A percentile compares a stretch with the other conserved stretches of the same genome.
Evolutionary conservation across 2,329 filamentous ascomycete species (phyloP).

Genomic region (Aquanectria penicillioides): DNA sequence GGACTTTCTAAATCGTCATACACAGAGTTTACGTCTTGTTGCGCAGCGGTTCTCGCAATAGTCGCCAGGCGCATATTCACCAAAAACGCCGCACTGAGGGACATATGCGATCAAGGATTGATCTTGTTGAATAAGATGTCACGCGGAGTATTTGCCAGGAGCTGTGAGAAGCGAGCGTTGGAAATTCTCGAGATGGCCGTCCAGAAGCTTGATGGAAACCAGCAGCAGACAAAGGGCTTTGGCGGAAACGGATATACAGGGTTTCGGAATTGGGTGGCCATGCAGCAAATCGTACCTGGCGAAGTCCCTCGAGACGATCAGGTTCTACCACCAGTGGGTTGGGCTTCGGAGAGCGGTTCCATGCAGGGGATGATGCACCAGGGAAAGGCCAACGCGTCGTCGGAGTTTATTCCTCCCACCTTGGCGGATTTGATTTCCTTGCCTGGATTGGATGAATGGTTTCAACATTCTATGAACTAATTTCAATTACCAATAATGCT

Average conservation of each 20-base stretch:
- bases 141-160: slow-evolving; percentile 20
- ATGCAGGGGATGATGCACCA: background rate
- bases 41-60: slow-evolving; percentile 28
- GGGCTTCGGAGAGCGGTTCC: background rate
- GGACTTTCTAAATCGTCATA: slow-evolving; percentile 35
- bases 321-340: background rate
- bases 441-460: slow-evolving; percentile 25
- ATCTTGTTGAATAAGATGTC: slow-evolving; percentile 27
- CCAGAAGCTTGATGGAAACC: slow-evolving; percentile 6
- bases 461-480: background rate
- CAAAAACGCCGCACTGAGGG: background rate
- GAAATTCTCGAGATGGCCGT: slow-evolving; percentile 25
- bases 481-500: too few relatives aligned
- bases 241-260: slow-evolving; percentile 27
- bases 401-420: slow-evolving; percentile 7
- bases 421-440: slow-evolving; percentile 21
- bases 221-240: background rate
- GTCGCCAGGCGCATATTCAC: slow-evolving; percentile 24
- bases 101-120: slow-evolving; percentile 24
- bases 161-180: slow-evolving; percentile 20
- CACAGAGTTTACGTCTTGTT: slow-evolving; percentile 33
- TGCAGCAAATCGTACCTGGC: slow-evolving; percentile 29
- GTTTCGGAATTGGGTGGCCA: slow-evolving; percentile 34
- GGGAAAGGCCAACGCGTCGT: background rate
- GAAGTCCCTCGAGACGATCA: slow-evolving; percentile 23